These are phyloP conservation scores for Suillus paluster DNA, from an alignment of 768 basidiomycete species.

Conservation along the genomic window DNA sequence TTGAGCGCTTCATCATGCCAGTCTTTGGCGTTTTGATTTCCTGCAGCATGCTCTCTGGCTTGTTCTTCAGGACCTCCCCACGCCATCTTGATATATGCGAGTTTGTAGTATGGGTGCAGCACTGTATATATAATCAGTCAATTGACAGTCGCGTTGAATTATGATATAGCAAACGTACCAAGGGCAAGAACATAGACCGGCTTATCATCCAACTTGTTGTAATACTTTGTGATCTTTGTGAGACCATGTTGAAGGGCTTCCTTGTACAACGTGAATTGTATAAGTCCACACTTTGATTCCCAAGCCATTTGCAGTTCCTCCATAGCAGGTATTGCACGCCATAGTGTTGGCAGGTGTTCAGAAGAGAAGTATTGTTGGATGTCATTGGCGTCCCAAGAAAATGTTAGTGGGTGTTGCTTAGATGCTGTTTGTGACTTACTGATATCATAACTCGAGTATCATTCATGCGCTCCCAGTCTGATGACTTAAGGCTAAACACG, in stretches of 20 bases:
- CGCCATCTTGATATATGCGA: no score
- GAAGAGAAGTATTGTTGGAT: slow-evolving; percentile 15
- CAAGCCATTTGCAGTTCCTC: not conserved
- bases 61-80: no score
- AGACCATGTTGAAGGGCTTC: slow-evolving; percentile 2
- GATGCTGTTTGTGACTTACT: not conserved
- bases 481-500: not conserved
- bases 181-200: slow-evolving; percentile 14
- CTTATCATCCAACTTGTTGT: slow-evolving; percentile 24
- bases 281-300: not conserved
- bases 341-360: not conserved
- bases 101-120: not conserved
- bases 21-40: slow-evolving; percentile 9
- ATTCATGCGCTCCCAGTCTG: slow-evolving; percentile 3
- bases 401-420: not conserved
- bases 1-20: slow-evolving; percentile 8
- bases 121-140: not conserved
- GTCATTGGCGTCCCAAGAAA: slow-evolving; percentile 9
- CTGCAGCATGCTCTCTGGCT: not conserved
- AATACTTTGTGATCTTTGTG: slow-evolving; percentile 15
- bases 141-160: no score
- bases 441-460: not conserved
- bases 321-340: slow-evolving; percentile 6
- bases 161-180: not conserved
- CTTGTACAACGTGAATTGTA: slow-evolving; percentile 1